Evolutionary conservation across 2,329 filamentous ascomycete genomes (phyloP), one percentile per base, ranked within the genome.

Genomic region (Zarea fungicola): DNA sequence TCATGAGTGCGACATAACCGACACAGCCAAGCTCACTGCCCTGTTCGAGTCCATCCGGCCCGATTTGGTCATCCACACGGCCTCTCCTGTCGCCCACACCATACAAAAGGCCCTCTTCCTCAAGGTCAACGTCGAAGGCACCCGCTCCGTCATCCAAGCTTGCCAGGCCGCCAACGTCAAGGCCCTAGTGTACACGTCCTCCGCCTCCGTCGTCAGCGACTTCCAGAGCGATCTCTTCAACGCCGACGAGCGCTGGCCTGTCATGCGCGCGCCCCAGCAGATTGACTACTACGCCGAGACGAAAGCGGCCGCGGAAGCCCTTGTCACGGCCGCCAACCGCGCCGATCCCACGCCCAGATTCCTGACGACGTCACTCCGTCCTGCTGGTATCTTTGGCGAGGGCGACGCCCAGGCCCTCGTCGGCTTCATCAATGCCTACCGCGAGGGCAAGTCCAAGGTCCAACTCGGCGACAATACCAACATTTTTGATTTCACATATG

Each of bases 11-110:
- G 87, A 92, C 67, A 89, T 93, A 64, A 90, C 87, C 48, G 81
- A 87, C 54, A 62, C 71, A 16, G 72, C 74, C 48, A 75, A 75
- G 53, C 75, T 93, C 54, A 65, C 78, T 34, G 71, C 75, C 31
- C 70, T 89, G 37, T 83, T 97, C 59, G 66, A 75, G 26, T 73
- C 81, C 54, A 75, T 83, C 48, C 79, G 78, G 59, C 91, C 92
- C 18, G 83, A 90, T 62, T 80, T 95, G 13, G 89, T 99, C 44
- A 85, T 97, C 60, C 92, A 99, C 69, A 95, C 91, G 2, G 93
- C 92, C 18, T 88, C 84, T 28, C 87, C 88, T 32, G 67, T 75
- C 21, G 75, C 72, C 63, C 60, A 74, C 64, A 68, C 71, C 61
- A 67, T 77, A 61, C 67, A 75, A 59, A 74, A 84, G 55, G 76